These are phyloP conservation scores for Talaromyces sp. DNA, from an alignment of 2,329 filamentous ascomycete species.

Conservation along the genomic window DNA sequence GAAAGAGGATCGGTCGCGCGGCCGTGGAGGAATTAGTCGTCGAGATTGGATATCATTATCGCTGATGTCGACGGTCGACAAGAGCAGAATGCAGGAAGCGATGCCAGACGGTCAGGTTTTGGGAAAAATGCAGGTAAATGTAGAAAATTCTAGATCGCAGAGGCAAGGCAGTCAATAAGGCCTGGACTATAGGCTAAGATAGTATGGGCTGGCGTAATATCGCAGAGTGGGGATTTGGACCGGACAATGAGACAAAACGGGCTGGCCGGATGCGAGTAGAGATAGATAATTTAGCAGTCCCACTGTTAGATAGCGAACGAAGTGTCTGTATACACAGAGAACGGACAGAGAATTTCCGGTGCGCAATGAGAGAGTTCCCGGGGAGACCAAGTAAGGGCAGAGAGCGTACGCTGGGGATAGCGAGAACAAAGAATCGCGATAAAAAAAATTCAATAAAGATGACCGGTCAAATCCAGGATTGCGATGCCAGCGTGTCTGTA, in stretches of 20 bases:
- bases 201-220: neutral
- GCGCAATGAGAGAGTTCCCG: neutral
- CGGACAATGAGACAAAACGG: slow-evolving; percentile 3
- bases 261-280: neutral
- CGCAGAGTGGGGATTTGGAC: neutral
- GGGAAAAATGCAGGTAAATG: neutral
- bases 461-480: neutral
- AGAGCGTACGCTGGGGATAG: neutral
- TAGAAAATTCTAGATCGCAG: neutral
- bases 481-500: neutral
- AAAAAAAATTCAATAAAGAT: neutral
- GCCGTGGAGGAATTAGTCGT: neutral
- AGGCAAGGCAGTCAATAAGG: neutral
- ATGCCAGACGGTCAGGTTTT: neutral
- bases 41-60: slow-evolving; percentile 1
- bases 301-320: neutral
- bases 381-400: slow-evolving; percentile 4
- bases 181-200: neutral
- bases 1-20: neutral
- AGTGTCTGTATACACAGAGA: neutral
- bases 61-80: neutral
- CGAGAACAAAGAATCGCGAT: neutral
- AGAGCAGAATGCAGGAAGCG: neutral
- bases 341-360: neutral
- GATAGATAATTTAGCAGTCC: neutral